phyloP scores from a whole-genome alignment of 1,139 yeast species.

The Diutina siamensis region DNA sequence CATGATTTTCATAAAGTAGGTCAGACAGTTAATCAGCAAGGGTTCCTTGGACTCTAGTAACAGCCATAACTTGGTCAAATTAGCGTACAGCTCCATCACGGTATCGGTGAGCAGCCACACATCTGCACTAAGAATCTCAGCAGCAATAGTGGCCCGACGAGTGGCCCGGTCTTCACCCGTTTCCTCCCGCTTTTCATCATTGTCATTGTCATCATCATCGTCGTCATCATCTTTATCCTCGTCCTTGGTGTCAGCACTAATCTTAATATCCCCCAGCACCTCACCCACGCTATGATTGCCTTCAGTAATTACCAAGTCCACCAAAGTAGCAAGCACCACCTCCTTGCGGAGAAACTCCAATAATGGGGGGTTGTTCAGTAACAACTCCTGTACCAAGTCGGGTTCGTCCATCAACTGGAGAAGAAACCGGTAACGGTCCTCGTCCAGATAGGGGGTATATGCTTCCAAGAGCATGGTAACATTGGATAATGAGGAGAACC shows the following conservation, averaged over 20 bases:
- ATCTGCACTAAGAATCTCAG: constrained; percentile 84
- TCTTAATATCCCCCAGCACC: background rate
- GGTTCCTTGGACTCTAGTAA: constrained; percentile 50
- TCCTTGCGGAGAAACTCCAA: constrained; percentile 75
- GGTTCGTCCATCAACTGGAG: constrained; percentile 73
- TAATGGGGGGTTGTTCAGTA: constrained; percentile 72
- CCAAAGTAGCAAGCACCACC: constrained; percentile 50
- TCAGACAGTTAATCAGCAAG: constrained; percentile 64
- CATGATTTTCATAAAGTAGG: constrained; percentile 88
- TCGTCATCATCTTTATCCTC: constrained; percentile 8
- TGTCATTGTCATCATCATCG: constrained; percentile 13
- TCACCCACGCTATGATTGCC: constrained; percentile 13
- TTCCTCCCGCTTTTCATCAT: constrained; percentile 21
- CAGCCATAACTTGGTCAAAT: constrained; percentile 68
- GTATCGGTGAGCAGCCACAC: constrained; percentile 94
- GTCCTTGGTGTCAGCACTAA: constrained; percentile 5
- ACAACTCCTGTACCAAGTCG: constrained; percentile 73
- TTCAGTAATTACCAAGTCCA: constrained; percentile 51
- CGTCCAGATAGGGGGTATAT: constrained; percentile 13
- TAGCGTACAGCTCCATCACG: constrained; percentile 61
- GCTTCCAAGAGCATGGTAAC: constrained; percentile 63
- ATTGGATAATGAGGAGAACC: constrained; percentile 64
- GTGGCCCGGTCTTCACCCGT: constrained; percentile 42
- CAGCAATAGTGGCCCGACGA: constrained; percentile 75
- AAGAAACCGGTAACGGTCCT: constrained; percentile 16